Percentiles rank a stretch among this genome's conserved stretches.
Conservation (phyloP, 2,329 filamentous ascomycete species). For the Calonectria leucothoes region DNA sequence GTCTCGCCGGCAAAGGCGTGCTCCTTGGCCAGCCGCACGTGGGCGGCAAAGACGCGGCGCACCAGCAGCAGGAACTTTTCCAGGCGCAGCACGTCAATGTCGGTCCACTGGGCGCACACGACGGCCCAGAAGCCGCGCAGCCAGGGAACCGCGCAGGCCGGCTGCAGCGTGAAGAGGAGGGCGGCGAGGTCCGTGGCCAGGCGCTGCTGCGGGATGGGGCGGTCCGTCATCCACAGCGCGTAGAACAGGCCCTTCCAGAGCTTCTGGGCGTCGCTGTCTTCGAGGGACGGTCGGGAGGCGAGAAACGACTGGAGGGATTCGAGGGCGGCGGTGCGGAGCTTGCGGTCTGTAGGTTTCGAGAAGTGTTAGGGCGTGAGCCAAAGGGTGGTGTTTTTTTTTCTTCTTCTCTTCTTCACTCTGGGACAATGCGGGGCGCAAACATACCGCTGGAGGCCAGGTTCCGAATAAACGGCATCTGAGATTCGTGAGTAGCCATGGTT, state of each 20-base stretch:
- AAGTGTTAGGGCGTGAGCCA: conserved; percentile 7
- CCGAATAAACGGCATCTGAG: conserved; percentile 79
- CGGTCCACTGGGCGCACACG: conserved; percentile 77
- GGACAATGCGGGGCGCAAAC: conserved; percentile 44
- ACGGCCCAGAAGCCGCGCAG: conserved; percentile 78
- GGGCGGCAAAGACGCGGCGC: conserved; percentile 80
- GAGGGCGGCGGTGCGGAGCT: conserved; percentile 81
- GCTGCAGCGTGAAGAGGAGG: conserved; percentile 69
- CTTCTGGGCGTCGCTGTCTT: conserved; percentile 80
- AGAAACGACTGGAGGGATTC: conserved; percentile 83
- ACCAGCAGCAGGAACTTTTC: conserved; percentile 94
- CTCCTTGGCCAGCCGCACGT: conserved; percentile 63
- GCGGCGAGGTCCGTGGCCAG: conserved; percentile 82
- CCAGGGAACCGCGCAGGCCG: conserved; percentile 56
- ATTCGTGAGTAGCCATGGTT: conserved; percentile 48
- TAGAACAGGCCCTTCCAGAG: conserved; percentile 97
- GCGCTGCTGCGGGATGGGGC: conserved; percentile 85
- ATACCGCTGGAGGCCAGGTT: conserved; percentile 86
- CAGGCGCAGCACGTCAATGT: conserved; percentile 81
- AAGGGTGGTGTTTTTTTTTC: neutral
- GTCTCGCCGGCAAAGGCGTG: conserved; percentile 47
- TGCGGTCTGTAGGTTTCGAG: conserved; percentile 69
- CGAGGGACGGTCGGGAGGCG: conserved; percentile 68
- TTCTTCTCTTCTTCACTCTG: neutral
- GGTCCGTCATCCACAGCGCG: conserved; percentile 93